Evolutionary conservation across 2,329 filamentous ascomycete species (phyloP), one percentile per base, ranked within the genome.

Genomic region (Arthrocladium fulminans): DNA sequence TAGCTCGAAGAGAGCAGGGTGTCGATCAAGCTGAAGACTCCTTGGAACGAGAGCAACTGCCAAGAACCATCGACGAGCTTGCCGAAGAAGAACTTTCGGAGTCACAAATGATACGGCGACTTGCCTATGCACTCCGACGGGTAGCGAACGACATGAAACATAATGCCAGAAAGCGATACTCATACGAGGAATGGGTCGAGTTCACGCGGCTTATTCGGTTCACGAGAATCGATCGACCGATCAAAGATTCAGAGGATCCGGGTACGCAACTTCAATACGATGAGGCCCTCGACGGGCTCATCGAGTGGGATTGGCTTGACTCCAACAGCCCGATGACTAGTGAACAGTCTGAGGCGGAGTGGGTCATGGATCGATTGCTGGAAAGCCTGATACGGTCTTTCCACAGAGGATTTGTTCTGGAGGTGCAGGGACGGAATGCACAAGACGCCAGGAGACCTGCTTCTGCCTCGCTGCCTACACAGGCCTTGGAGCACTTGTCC

Each of bases 101-200:
- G 27, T 76, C 77, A 40, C 72, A 82, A 29, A 69, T 88, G 3
- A 80, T 77, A 0, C 66, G 72, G 2, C 71, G 73, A 44, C 66
- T 95, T 8, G 79, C 86, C 2, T 74, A 80, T 27, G 82, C 85
- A 54, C 92, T 95, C 48, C 72, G 78, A 12, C 72, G 71, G 22
- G 78, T 86, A 1, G 79, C 80, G 1, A 70, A 76, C 41, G 79
- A 92, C 60, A 68, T 85, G 27, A 75, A 77, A 15, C 64, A 70
- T 38, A 65, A 73, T 3, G 73, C 77, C 2, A 72, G 75, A 0
- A 81, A 80, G 48, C 75, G 74, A 47, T 96, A 95, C 62, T 73
- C 71, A 0, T 96, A 88, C 54, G 80, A 88, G 56, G 84, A 94
- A 61, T 94, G 88, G 89, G 84, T 84, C 0, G 86, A 86, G 70